phyloP scores from a whole-genome alignment of 1,284 basidiomycete genomes.

The Cryptococcus amylolentus region DNA sequence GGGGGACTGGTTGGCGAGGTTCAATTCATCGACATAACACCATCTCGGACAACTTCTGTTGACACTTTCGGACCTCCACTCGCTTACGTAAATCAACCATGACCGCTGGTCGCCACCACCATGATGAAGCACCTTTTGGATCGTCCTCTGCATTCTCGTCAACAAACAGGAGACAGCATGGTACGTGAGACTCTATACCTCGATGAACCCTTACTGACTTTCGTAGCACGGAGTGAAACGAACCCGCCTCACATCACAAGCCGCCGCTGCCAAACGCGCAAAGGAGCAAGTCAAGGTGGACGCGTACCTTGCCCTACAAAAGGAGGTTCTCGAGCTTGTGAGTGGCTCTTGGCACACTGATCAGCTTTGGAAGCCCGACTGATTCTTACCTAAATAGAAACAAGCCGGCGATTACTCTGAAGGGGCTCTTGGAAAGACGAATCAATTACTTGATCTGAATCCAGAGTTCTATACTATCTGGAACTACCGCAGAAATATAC shows the following conservation, averaged over 20 bases:
- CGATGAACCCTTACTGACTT: not conserved
- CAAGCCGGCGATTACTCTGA: constrained; percentile 61
- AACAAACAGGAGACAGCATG: too few species aligned
- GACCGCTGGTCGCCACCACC: too few species aligned
- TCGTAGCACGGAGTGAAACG: constrained; percentile 76
- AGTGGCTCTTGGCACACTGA: constrained; percentile 21
- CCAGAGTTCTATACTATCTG: constrained; percentile 90
- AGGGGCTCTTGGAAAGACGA: constrained; percentile 69
- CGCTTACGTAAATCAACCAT: too few species aligned
- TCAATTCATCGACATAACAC: too few species aligned
- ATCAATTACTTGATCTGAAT: constrained; percentile 71
- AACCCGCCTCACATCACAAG: constrained; percentile 61
- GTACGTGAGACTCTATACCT: too few species aligned
- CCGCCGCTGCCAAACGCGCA: constrained; percentile 61
- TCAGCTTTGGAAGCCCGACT: not conserved
- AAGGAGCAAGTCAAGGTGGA: constrained; percentile 71
- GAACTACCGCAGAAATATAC: constrained; percentile 81
- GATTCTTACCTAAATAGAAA: constrained; percentile 55
- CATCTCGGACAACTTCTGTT: too few species aligned
- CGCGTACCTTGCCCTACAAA: constrained; percentile 67
- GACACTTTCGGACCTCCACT: too few species aligned
- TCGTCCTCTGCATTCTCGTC: too few species aligned
- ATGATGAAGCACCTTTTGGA: too few species aligned
- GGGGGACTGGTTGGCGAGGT: not conserved
- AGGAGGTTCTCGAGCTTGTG: constrained; percentile 65